These are phyloP conservation scores for Priceomyces medius DNA, from an alignment of 805 yeast genomes.

Conservation along the genomic window DNA sequence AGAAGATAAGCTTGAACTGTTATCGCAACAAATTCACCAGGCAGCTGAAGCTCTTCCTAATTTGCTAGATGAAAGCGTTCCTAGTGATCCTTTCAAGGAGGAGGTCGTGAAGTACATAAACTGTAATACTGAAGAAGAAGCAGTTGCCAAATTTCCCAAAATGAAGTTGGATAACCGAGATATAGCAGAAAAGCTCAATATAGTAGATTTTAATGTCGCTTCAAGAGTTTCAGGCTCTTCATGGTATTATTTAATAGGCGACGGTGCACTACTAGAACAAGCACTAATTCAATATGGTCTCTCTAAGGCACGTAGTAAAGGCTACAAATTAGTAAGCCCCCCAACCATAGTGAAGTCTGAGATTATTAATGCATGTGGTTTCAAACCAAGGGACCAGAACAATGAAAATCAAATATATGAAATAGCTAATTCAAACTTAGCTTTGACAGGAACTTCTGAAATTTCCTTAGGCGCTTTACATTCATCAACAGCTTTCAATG, in stretches of 20 bases:
- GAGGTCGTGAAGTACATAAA: constrained; percentile 54
- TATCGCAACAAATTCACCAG: constrained; percentile 37
- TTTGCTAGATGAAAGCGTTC: constrained; percentile 49
- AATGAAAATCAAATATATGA: constrained; percentile 83
- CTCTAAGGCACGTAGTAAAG: constrained; percentile 59
- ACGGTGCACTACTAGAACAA: constrained; percentile 85
- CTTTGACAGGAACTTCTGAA: constrained; percentile 93
- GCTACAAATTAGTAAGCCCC: constrained; percentile 72
- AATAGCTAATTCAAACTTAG: constrained; percentile 51
- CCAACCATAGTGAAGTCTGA: constrained; percentile 84
- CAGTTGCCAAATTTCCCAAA: constrained; percentile 8
- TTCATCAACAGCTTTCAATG: constrained; percentile 47
- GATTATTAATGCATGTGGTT: constrained; percentile 86
- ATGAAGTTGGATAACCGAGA: constrained; percentile 56
- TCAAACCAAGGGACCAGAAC: constrained; percentile 86
- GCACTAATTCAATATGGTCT: constrained; percentile 84
- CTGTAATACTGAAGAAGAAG: constrained; percentile 33
- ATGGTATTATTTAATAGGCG: constrained; percentile 82
- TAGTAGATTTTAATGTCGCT: constrained; percentile 72
- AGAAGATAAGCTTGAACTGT: constrained; percentile 20
- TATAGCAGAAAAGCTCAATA: constrained; percentile 65
- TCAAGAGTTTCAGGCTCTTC: constrained; percentile 78
- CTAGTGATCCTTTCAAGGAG: constrained; percentile 37
- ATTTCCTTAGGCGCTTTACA: constrained; percentile 85
- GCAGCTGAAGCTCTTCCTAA: constrained; percentile 63